Base-by-base conservation (phyloP, 176 grass and related monocot genomes). In the Raddia guianensis region DNA sequence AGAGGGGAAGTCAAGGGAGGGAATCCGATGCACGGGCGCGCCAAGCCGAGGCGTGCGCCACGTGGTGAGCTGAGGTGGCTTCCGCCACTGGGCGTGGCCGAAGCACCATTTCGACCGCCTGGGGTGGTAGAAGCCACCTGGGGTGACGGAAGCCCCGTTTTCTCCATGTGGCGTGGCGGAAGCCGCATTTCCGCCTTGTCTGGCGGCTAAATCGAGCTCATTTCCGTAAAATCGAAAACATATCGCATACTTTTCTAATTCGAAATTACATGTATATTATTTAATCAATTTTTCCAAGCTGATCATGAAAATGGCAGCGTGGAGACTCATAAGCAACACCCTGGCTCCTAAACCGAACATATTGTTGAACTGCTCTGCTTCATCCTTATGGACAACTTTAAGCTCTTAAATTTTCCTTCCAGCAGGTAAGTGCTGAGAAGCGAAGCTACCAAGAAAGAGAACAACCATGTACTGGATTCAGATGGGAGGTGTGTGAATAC, bases 221-320 rank as follows among this genome's bases (percentile, higher is more conserved):
- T 27, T 27, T 27, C 27, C 27, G 27, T 27, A 27, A 27, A 27
- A 27, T 27, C 27, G 27, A 27, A 27, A 27, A 27, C 1, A 27
- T 27, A 27, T 27, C 27, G 27, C 27, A 27, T 27, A 27, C 27
- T 27, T 91, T 71, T 91, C 92, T 60, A 99, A 84, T 55, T 90
- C 83, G 82, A 99, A 27, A 27, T 27, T 27, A 27, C 27, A 27
- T 27, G 27, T 27, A 27, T 27, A 27, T 27, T 27, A 27, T 27
- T 27, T 27, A 27, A 27, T 27, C 27, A 27, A 0, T 27, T 27
- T 27, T 27, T 27, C 27, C 27, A 27, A 27, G 27, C 27, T 95
- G 49, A 99, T 91, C 89, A 99, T 95, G 66, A 99, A 99, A 82
- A 99, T 99, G 70, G 90, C 89, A 78, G 92, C 96, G 91, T 99